Evolutionary conservation across 2,329 filamentous ascomycete species (phyloP).

Genomic region (Phialophora macrospora): DNA sequence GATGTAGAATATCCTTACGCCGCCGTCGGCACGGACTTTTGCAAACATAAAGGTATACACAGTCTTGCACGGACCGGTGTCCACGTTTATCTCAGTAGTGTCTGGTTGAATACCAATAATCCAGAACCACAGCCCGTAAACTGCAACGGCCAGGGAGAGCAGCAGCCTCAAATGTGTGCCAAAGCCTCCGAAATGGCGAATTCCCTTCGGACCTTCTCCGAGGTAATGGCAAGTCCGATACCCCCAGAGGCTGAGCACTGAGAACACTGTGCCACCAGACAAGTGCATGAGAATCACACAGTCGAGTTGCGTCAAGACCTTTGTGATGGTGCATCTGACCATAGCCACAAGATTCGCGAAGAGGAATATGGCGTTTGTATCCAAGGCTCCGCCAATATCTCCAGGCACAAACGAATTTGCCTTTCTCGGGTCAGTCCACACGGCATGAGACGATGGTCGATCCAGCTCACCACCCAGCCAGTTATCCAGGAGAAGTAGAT

Average conservation of each 20-base stretch:
- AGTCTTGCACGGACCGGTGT: slow-evolving; percentile 23
- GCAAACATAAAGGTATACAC: slow-evolving; percentile 30
- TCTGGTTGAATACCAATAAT: slow-evolving; percentile 14
- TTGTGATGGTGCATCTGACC: slow-evolving; percentile 27
- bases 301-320: slow-evolving; percentile 26
- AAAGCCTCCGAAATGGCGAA: slow-evolving; percentile 29
- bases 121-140: slow-evolving; percentile 28
- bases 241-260: slow-evolving; percentile 26
- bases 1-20: slow-evolving; percentile 28
- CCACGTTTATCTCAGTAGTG: slow-evolving; percentile 12
- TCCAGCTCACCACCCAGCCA: slow-evolving; percentile 20
- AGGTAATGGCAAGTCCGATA: slow-evolving; percentile 27
- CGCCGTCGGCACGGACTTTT: slow-evolving; percentile 23
- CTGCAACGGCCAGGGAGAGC: slow-evolving; percentile 21
- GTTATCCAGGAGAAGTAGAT: slow-evolving; percentile 30
- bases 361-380: slow-evolving; percentile 65
- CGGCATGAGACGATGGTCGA: background rate
- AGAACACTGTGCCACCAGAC: slow-evolving; percentile 23
- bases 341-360: slow-evolving; percentile 27
- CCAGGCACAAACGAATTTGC: slow-evolving; percentile 72
- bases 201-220: slow-evolving; percentile 25
- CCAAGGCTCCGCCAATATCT: slow-evolving; percentile 78
- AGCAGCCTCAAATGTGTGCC: slow-evolving; percentile 29
- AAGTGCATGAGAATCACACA: slow-evolving; percentile 26
- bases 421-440: slow-evolving; percentile 5